Conservation (phyloP, 805 yeast species). For the Komagataella ulmi region DNA sequence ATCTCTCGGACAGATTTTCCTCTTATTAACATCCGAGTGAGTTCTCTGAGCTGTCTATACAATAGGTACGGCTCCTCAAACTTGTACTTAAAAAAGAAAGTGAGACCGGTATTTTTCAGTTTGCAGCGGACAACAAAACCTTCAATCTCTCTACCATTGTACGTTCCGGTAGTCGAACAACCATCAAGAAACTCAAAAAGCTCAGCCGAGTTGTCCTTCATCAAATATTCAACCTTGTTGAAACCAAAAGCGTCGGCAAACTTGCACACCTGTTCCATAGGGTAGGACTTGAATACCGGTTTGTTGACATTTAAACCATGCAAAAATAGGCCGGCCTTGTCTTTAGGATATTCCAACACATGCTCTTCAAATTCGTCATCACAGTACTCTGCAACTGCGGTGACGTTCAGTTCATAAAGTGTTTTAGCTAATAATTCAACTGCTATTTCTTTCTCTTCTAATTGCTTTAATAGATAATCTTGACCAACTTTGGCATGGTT, state of each 20-base stretch:
- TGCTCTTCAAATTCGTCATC: conserved; percentile 94
- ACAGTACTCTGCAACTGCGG: conserved; percentile 89
- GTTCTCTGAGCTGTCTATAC: conserved; percentile 86
- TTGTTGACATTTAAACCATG: conserved; percentile 78
- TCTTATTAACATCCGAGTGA: conserved; percentile 45
- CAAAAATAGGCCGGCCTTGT: conserved; percentile 68
- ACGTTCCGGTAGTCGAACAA: conserved; percentile 55
- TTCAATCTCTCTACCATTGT: conserved; percentile 63
- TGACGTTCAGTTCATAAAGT: conserved; percentile 37
- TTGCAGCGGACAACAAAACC: conserved; percentile 85
- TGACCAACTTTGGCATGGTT: conserved; percentile 76
- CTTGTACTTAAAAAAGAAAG: conserved; percentile 82
- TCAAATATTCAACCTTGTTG: conserved; percentile 35
- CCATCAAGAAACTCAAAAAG: conserved; percentile 39
- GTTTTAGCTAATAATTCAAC: conserved; percentile 38
- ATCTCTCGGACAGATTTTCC: conserved; percentile 20
- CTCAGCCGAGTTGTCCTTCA: conserved; percentile 21
- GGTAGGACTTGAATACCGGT: conserved; percentile 47
- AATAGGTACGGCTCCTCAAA: conserved; percentile 91
- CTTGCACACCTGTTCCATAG: conserved; percentile 41
- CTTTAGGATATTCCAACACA: conserved; percentile 56
- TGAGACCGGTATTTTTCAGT: conserved; percentile 13
- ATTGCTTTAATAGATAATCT: conserved; percentile 37
- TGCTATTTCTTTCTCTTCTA: conserved; percentile 25
- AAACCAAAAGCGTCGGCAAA: conserved; percentile 68